phyloP scores from a whole-genome alignment of 2,329 filamentous ascomycete genomes.

The Coleophoma eucalyptorum region DNA sequence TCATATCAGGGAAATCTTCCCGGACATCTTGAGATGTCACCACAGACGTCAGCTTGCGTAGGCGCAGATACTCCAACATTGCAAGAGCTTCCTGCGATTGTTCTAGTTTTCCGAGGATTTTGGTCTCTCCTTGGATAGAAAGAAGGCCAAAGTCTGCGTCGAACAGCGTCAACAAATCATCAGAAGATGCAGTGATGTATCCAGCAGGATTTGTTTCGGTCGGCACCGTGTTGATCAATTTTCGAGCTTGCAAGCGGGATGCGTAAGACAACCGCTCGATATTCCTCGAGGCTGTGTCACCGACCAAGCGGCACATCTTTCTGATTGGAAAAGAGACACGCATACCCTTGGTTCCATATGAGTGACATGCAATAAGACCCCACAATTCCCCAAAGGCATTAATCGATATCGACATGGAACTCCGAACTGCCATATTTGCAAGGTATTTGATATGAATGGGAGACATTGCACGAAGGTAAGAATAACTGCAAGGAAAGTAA shows the following conservation, averaged over 20 bases:
- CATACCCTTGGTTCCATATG: slow-evolving; percentile 75
- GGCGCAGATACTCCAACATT: slow-evolving; percentile 78
- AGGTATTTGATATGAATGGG: slow-evolving; percentile 88
- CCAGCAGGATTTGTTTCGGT: slow-evolving; percentile 80
- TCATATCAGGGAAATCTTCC: slow-evolving; percentile 76
- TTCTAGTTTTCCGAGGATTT: slow-evolving; percentile 71
- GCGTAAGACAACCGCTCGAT: slow-evolving; percentile 86
- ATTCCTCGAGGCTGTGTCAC: slow-evolving; percentile 81
- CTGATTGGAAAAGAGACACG: slow-evolving; percentile 88
- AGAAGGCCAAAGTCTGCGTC: slow-evolving; percentile 83
- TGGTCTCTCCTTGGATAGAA: slow-evolving; percentile 84
- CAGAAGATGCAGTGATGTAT: slow-evolving; percentile 86
- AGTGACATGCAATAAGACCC: slow-evolving; percentile 85
- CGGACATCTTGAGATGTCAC: slow-evolving; percentile 72
- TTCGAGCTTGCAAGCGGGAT: slow-evolving; percentile 77
- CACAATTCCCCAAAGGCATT: slow-evolving; percentile 82
- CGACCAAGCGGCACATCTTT: slow-evolving; percentile 86
- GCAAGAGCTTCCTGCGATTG: slow-evolving; percentile 80
- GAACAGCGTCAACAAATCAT: slow-evolving; percentile 79
- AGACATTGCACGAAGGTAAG: slow-evolving; percentile 84
- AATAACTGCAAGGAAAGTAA: slow-evolving; percentile 50
- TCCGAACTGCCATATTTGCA: slow-evolving; percentile 84
- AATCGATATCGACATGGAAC: slow-evolving; percentile 92
- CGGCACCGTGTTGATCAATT: slow-evolving; percentile 81
- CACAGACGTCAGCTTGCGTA: slow-evolving; percentile 72